phyloP scores from a whole-genome alignment of 331 rosid genomes.

The Pyracantha coccinea region DNA sequence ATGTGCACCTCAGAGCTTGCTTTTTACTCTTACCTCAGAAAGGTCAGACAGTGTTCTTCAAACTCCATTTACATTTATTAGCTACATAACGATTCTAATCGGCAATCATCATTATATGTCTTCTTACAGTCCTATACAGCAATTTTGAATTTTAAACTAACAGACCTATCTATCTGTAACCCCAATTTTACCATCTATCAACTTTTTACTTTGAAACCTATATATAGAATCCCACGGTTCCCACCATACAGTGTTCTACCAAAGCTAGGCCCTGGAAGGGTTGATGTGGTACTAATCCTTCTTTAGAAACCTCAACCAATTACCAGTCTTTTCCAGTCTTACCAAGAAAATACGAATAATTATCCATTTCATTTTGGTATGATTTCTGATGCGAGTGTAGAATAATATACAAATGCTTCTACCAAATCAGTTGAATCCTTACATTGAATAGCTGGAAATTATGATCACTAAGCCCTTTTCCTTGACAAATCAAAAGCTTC shows the following conservation, averaged over 20 bases:
- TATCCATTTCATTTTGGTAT: neutral
- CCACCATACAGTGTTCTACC: neutral
- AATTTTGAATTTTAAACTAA: too few relatives aligned
- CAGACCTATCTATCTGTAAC: neutral
- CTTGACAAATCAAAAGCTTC: constrained; percentile 43
- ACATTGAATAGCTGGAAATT: constrained; percentile 52
- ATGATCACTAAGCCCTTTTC: constrained; percentile 28
- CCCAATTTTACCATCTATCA: neutral
- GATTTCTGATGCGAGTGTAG: too few relatives aligned
- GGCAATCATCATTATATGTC: too few relatives aligned
- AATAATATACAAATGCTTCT: neutral
- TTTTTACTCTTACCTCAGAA: neutral
- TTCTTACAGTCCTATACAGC: neutral
- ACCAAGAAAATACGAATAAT: neutral
- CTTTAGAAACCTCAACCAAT: neutral
- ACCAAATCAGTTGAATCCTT: constrained; percentile 29
- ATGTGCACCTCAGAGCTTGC: neutral
- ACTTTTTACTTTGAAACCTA: neutral
- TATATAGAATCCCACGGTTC: neutral
- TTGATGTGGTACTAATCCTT: neutral
- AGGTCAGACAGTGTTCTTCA: neutral
- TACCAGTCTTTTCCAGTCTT: neutral
- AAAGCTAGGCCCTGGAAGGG: neutral
- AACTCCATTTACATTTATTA: neutral
- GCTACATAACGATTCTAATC: neutral